These are phyloP conservation scores for Raffaelea ambrosiae DNA, from an alignment of 2,329 filamentous ascomycete species.

Conservation along the genomic window DNA sequence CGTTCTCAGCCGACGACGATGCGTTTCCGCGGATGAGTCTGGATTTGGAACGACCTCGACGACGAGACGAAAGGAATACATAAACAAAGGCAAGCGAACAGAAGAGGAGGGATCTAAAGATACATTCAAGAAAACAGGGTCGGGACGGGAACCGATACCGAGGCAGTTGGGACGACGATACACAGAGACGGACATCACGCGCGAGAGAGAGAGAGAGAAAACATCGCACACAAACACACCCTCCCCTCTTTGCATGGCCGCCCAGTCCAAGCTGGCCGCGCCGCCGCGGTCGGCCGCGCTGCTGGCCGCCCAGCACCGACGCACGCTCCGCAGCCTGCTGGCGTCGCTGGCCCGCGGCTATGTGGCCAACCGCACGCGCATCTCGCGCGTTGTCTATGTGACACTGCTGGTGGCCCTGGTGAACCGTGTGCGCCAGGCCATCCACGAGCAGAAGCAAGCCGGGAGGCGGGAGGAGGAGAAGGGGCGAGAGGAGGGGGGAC, in stretches of 20 bases:
- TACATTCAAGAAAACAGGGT: too few relatives aligned
- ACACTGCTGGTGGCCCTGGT: conserved; percentile 71
- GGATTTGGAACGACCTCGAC: too few relatives aligned
- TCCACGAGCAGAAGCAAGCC: conserved; percentile 81
- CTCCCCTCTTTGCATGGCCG: conserved; percentile 28
- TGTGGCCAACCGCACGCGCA: conserved; percentile 68
- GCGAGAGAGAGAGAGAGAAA: too few relatives aligned
- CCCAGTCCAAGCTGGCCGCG: conserved; percentile 62
- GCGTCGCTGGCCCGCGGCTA: conserved; percentile 64
- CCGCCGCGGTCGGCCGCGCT: conserved; percentile 30
- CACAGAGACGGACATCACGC: too few relatives aligned
- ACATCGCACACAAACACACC: not conserved
- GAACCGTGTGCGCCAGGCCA: conserved; percentile 83
- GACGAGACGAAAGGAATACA: too few relatives aligned
- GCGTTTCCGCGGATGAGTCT: too few relatives aligned
- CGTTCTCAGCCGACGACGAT: too few relatives aligned
- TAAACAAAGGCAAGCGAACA: too few relatives aligned
- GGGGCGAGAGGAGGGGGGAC: conserved; percentile 18
- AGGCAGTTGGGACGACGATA: too few relatives aligned
- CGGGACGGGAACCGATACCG: too few relatives aligned
- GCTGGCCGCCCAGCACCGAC: conserved; percentile 40
- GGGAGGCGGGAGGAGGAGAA: conserved; percentile 48
- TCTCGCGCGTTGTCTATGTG: conserved; percentile 77
- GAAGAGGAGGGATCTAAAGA: too few relatives aligned
- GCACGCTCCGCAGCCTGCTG: conserved; percentile 56